Base-by-base conservation (phyloP, 2,329 filamentous ascomycete species). In the Alternaria atra region DNA sequence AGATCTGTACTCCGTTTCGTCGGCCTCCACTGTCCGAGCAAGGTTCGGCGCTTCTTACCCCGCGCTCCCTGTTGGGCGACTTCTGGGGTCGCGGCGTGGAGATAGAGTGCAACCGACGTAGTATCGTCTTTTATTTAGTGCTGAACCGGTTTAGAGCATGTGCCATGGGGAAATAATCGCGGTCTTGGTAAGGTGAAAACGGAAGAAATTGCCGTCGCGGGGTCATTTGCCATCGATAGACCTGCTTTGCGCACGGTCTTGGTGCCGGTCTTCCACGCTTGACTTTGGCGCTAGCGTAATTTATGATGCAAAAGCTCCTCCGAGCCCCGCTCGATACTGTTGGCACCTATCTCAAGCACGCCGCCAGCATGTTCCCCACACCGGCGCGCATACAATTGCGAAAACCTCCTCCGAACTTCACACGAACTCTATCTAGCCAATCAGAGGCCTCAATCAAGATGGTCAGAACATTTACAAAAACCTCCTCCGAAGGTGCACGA, bases 301-400 rank as follows among this genome's bases (percentile, higher is more conserved):
- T 59, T 42, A 39, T 23, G 17, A 15, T n/a, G 51, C 20, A 57
- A 63, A 63, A 60, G 57, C 57, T 63, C 57, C 57, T 60, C 60
- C 60, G 60, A 27, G 39, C 51, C 17, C 30, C 51, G 25, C 44
- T 23, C 34, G 10, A 23, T 8, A 23, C 5, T 20, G 50, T n/a
- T 23, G 42, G 43, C 52, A 54, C 60, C 54, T 32, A n/a, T 61
- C 39, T 40, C 34, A 52, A 58, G 44, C 29, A 27, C 52, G 39
- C 32, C 43, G 40, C 61, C 50, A 39, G 34, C 52, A 30, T 35
- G 17, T 40, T 43, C 48, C 20, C 40, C 48, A 53, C 37, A 43
- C n/a, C 29, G 55, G n/a, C 37, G 30, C n/a, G 29, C 50, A 44
- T 13, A 13, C 13, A 50, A 39, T 15, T 43, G 39, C 37, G 48